Conservation (phyloP, 345 rosid species). For the Ceriops zippeliana region DNA sequence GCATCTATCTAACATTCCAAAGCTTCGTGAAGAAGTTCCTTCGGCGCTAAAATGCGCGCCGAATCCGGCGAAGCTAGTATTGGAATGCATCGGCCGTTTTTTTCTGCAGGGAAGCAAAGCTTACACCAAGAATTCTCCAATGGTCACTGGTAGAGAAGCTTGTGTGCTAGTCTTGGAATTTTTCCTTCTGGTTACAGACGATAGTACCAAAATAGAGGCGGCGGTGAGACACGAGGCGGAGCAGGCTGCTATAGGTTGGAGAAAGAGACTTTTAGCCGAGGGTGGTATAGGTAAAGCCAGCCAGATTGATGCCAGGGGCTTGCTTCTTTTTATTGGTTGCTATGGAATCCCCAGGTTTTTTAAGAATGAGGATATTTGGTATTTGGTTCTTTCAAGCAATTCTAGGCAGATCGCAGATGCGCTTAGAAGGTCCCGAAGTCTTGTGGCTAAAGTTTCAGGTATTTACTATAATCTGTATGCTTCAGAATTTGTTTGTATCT, state of each 20-base stretch:
- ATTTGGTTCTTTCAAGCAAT: conserved; percentile 48
- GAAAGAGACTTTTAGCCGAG: conserved; percentile 56
- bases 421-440: conserved; percentile 42
- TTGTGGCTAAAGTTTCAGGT: conserved; percentile 56
- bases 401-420: conserved; percentile 34
- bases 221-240: conserved; percentile 38
- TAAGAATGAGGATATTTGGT: conserved; percentile 44
- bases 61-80: conserved; percentile 58
- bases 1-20: conserved; percentile 32
- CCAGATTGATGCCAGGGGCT: conserved; percentile 60
- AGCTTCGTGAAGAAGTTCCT: conserved; percentile 49
- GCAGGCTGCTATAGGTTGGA: conserved; percentile 56
- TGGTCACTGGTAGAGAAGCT: conserved; percentile 48
- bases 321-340: conserved; percentile 59
- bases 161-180: conserved; percentile 54
- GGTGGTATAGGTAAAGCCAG: conserved; percentile 52
- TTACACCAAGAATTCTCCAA: conserved; percentile 39
- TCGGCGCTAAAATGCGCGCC: conserved; percentile 51
- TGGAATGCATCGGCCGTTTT: conserved; percentile 70
- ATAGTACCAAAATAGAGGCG: conserved; percentile 12
- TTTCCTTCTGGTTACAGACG: conserved; percentile 34
- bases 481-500: no score
- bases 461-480: not conserved
- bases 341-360: conserved; percentile 64
- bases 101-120: conserved; percentile 58